Percentiles rank a stretch among this genome's conserved stretches.
These are phyloP conservation scores for Chlorella sp. DNA, from an alignment of 139 green algal genomes.

Conservation along the genomic window DNA sequence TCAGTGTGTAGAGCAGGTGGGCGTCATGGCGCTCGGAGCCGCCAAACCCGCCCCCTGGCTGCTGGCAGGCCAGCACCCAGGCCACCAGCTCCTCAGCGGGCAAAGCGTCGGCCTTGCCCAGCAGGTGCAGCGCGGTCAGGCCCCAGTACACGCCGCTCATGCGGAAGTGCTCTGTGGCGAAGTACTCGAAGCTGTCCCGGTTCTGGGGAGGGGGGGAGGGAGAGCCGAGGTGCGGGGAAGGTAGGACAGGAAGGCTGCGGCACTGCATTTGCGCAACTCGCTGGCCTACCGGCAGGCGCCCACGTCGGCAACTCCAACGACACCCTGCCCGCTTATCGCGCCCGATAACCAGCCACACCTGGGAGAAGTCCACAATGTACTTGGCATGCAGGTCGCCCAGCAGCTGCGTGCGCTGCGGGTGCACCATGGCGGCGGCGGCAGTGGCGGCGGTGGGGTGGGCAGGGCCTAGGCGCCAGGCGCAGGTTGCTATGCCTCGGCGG, in stretches of 20 bases:
- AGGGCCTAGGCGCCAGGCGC: too few relatives aligned
- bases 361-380: conserved; percentile 77
- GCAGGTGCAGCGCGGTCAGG: conserved; percentile 84
- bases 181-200: conserved; percentile 69
- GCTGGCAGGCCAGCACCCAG: conserved; percentile 80
- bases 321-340: too few relatives aligned
- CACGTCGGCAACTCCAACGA: too few relatives aligned
- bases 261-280: too few relatives aligned
- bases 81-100: conserved; percentile 55
- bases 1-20: conserved; percentile 97
- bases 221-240: neutral
- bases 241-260: too few relatives aligned
- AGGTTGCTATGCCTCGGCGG: too few relatives aligned
- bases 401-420: conserved; percentile 5
- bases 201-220: conserved; percentile 39
- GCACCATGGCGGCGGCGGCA: conserved; percentile 8
- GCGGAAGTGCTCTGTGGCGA: conserved; percentile 95
- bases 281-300: too few relatives aligned
- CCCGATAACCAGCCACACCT: conserved; percentile 51
- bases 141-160: conserved; percentile 99
- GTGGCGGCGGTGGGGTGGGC: too few relatives aligned
- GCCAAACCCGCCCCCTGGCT: conserved; percentile 83
- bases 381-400: conserved; percentile 74
- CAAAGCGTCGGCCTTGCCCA: conserved; percentile 75
- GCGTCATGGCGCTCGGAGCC: conserved; percentile 89